Evolutionary conservation across 2,329 filamentous ascomycete species (phyloP), one percentile per base, ranked within the genome.

Genomic region (Juglanconis juglandina): DNA sequence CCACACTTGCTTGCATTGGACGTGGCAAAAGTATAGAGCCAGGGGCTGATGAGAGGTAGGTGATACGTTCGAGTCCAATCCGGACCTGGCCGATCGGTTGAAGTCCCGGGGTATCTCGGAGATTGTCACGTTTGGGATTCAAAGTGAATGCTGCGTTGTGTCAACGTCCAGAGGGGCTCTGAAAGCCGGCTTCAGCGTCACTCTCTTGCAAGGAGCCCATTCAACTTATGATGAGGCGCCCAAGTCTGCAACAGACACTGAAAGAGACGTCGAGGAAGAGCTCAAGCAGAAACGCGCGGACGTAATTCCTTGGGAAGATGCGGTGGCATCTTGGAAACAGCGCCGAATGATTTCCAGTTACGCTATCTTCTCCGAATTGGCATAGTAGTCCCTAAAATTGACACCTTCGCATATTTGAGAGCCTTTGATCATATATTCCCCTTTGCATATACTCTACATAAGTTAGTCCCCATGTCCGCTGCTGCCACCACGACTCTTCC

Each of bases 101-200:
- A 69, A 63, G 33, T 47, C 41, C 1, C n/a, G 53, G 2, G 70
- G 65, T 8, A 63, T 72, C n/a, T 37, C 56, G 1, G 60, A 68
- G 34, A 62, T 73, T 8, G 54, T 70, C 9, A 66, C 64, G 0
- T 69, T 70, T 53, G 71, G 71, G n/a, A 66, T 72, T 37, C 70
- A 72, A 59, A 72, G 70, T 63, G 71, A 73, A 44, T 69, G 62
- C 57, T 73, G 71, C 54, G 71, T 73, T 3, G 58, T 64, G 35
- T 58, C 60, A 2, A 72, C 70, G 2, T 69, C 65, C 54, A 63
- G 55, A 8, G 69, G 69, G 7, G 71, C 70, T 1, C 64, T 72
- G 6, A 60, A 60, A 2, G 68, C 65, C 0, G 70, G 71, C 0
- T 71, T 73, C 50, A 55, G 53, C n/a, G 69, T 73, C 9, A 68